Evolutionary conservation across 2,329 filamentous ascomycete species (phyloP), one percentile per base, ranked within the genome.

Genomic region (Talaromyces atroroseus): DNA sequence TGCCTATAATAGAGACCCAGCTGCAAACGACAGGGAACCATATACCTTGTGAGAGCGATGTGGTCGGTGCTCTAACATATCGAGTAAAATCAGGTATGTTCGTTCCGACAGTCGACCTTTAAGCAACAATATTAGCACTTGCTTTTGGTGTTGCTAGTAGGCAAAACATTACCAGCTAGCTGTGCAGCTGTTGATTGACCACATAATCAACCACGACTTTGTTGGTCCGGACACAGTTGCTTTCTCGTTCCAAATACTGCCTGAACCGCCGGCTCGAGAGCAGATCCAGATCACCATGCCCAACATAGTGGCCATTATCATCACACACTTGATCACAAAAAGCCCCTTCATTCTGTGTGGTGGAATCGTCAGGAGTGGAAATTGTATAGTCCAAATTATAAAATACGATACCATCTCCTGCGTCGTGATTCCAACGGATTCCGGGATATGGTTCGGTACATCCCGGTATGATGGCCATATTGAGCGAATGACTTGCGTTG

Each of bases 81-180:
- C 48, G 48, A 21, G 48, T 50, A 23, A 50, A 50, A 23, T 50
- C 48, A 8, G 48, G 48, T 20, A 50, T 50, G 23, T 50, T 50
- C 10, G 34, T 29, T 16, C 48, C 32, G 12, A 50, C 48, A 21
- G 48, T 48, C 7, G 46, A 48, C 46, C 46, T 48, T 29, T 23
- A 6, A 8, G 8, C 20, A 20, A 21, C 21, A 18, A 42, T n/a
- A 20, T 42, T 42, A 36, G 32, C 32, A 36, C 10, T 32, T 32
- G 32, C 5, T 6, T 36, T 8, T 36, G 2, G 11, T 8, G 12
- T 36, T 36, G 42, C 4, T 45, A 14, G 21, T 11, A 45, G 18
- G 14, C 45, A 42, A 42, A 8, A 14, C 12, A 21, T 47, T 47
- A 47, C 45, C 45, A 47, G 21, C 45, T 47, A 10, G 45, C 45